Conservation (phyloP, 768 basidiomycete genomes). For the Hygrophoropsis aurantiaca region DNA sequence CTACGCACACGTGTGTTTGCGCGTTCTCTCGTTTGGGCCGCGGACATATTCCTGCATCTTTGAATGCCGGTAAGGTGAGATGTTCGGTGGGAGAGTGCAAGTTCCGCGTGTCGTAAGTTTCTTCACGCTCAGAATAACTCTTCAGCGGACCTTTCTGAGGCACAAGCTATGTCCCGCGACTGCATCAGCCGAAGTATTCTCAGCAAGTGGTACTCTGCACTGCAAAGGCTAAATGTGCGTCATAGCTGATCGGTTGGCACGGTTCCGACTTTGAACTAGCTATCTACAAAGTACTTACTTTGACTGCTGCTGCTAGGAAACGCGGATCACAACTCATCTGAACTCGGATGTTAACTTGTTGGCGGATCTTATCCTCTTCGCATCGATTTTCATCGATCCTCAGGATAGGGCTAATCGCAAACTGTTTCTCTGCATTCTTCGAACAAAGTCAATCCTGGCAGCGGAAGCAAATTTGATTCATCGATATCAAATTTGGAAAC, state of each 20-base stretch:
- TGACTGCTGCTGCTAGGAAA: background rate
- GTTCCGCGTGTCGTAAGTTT: background rate
- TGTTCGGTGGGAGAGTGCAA: background rate
- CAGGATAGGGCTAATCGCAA: background rate
- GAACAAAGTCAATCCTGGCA: background rate
- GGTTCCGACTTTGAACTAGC: background rate
- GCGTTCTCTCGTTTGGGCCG: background rate
- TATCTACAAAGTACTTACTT: background rate
- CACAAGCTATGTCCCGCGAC: background rate
- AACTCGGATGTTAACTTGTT: background rate
- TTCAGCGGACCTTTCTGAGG: background rate
- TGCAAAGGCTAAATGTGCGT: conserved; percentile 21
- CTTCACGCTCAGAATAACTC: background rate
- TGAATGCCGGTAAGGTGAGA: conserved; percentile 16
- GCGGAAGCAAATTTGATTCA: conserved; percentile 5
- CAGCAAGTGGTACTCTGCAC: background rate
- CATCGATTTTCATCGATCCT: background rate
- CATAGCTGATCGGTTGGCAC: conserved; percentile 10
- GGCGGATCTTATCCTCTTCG: conserved; percentile 6
- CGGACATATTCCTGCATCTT: conserved; percentile 1
- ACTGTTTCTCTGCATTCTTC: background rate
- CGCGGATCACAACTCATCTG: conserved; percentile 12
- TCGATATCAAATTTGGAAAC: background rate
- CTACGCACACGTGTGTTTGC: too few species aligned
- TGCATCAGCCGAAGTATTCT: background rate